A percentile compares a stretch with the other conserved stretches of the same genome.
Evolutionary conservation across 306 rosid genomes (phyloP).

Genomic region (Lathyrus aphaca): DNA sequence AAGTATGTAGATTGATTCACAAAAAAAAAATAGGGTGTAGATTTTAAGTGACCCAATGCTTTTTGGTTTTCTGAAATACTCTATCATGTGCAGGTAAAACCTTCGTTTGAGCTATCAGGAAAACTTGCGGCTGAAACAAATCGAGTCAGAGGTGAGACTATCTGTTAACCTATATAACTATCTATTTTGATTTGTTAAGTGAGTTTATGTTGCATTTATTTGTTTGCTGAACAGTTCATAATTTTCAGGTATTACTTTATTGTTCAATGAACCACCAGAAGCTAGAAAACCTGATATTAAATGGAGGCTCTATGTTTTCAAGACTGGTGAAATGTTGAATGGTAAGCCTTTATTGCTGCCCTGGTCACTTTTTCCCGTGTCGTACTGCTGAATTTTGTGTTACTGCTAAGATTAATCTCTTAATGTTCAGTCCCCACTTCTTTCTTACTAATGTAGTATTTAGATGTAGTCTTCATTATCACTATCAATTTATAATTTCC

Average conservation of each 20-base stretch:
- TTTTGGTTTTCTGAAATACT: slow-evolving; percentile 34
- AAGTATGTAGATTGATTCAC: slow-evolving; percentile 1
- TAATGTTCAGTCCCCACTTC: slow-evolving; percentile 1
- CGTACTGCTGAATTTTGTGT: not conserved
- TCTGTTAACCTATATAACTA: not conserved
- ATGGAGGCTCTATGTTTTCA: slow-evolving; percentile 97
- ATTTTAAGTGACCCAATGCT: slow-evolving; percentile 22
- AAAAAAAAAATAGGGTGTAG: slow-evolving; percentile 1
- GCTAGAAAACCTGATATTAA: slow-evolving; percentile 81
- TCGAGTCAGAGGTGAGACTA: slow-evolving; percentile 75
- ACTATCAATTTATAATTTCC: slow-evolving; percentile 10
- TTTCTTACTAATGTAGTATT: not conserved
- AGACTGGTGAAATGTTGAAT: slow-evolving; percentile 88
- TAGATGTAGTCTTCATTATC: not conserved
- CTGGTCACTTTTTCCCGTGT: slow-evolving; percentile 12
- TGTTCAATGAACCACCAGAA: slow-evolving; percentile 84
- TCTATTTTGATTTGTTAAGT: slow-evolving; percentile 25
- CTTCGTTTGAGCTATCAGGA: slow-evolving; percentile 97
- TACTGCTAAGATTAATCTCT: slow-evolving; percentile 21
- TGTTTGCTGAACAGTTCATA: slow-evolving; percentile 30
- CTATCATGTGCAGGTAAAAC: slow-evolving; percentile 71
- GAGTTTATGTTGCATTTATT: slow-evolving; percentile 18
- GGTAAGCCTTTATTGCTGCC: slow-evolving; percentile 55
- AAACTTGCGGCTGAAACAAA: slow-evolving; percentile 97
- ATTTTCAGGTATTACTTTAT: slow-evolving; percentile 74